These are phyloP conservation scores for Aspergillus proliferans DNA, from an alignment of 2,329 filamentous ascomycete genomes.

Conservation along the genomic window DNA sequence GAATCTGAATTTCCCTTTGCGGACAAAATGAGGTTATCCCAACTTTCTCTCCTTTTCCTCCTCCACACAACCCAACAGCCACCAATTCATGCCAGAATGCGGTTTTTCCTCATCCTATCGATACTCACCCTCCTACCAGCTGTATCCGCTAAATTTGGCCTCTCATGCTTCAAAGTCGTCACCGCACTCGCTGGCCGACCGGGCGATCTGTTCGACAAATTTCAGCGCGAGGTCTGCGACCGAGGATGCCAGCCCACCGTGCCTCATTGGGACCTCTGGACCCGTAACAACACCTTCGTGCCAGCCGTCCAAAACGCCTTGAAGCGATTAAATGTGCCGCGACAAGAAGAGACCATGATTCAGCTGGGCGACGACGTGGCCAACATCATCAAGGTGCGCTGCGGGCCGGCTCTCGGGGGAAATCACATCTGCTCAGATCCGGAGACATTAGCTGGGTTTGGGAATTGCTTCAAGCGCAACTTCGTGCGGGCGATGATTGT, in stretches of 20 bases:
- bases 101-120: constrained; percentile 5
- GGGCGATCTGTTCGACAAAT: constrained; percentile 24
- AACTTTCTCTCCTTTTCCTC: neutral
- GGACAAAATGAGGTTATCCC: neutral
- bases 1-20: too few relatives aligned
- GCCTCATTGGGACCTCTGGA: constrained; percentile 32
- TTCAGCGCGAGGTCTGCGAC: constrained; percentile 30
- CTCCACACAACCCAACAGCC: neutral
- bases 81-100: too few relatives aligned
- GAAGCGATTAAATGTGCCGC: constrained; percentile 23
- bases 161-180: constrained; percentile 81
- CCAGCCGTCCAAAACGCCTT: constrained; percentile 29
- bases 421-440: constrained; percentile 28
- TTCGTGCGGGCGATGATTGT: constrained; percentile 26
- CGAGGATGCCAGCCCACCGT: constrained; percentile 28
- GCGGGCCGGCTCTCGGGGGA: constrained; percentile 23
- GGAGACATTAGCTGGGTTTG: constrained; percentile 26
- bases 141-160: constrained; percentile 32
- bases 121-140: constrained; percentile 13
- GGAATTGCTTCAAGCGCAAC: constrained; percentile 29
- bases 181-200: constrained; percentile 50
- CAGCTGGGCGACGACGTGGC: constrained; percentile 31
- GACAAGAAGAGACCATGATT: constrained; percentile 24
- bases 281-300: constrained; percentile 30
- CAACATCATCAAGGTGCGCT: constrained; percentile 26